phyloP scores from a whole-genome alignment of 2,329 filamentous ascomycete genomes.

The Purpureocillium lavendulum region DNA sequence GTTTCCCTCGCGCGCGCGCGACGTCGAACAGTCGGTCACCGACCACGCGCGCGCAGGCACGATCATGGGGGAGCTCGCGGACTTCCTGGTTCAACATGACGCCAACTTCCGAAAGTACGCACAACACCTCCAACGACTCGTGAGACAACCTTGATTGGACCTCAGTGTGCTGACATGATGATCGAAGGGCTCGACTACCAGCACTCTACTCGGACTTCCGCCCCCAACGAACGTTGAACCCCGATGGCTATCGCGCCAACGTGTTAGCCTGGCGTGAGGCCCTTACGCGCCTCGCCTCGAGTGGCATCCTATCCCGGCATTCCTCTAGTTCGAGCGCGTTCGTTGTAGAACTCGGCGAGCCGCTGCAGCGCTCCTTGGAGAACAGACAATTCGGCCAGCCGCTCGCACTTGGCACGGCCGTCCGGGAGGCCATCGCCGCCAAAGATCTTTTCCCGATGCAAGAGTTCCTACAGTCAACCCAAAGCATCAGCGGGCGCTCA shows the following conservation, averaged over 20 bases:
- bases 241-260: slow-evolving; percentile 79
- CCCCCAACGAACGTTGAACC: slow-evolving; percentile 65
- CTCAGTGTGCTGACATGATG: neutral
- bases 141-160: neutral
- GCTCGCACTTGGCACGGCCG: slow-evolving; percentile 67
- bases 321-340: slow-evolving; percentile 37
- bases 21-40: no score
- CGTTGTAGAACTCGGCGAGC: slow-evolving; percentile 47
- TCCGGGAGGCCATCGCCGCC: slow-evolving; percentile 63
- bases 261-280: slow-evolving; percentile 70
- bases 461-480: slow-evolving; percentile 55
- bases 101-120: slow-evolving; percentile 50
- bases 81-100: slow-evolving; percentile 55
- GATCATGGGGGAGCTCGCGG: slow-evolving; percentile 57
- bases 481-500: slow-evolving; percentile 63
- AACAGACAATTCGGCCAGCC: slow-evolving; percentile 74
- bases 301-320: slow-evolving; percentile 42
- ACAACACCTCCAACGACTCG: neutral
- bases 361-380: slow-evolving; percentile 63
- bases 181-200: slow-evolving; percentile 62
- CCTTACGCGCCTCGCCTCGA: slow-evolving; percentile 58
- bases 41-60: neutral
- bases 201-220: slow-evolving; percentile 86
- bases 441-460: slow-evolving; percentile 62
- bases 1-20: no score